A percentile compares a stretch with the other conserved stretches of the same genome.
These are phyloP conservation scores for Agapanthus africanus DNA, from an alignment of 106 monocot genomes.

Conservation along the genomic window DNA sequence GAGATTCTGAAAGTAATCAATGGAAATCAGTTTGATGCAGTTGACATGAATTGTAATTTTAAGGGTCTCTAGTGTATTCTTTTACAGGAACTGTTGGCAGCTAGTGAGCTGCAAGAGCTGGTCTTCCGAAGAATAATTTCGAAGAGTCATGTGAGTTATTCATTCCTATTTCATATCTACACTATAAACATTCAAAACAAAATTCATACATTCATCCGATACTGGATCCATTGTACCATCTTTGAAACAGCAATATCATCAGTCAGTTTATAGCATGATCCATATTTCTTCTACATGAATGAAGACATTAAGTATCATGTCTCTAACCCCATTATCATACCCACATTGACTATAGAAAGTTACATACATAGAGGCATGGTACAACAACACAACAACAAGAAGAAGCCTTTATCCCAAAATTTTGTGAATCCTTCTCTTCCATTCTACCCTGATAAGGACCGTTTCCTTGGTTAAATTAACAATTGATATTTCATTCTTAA, in stretches of 20 bases:
- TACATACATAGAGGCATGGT: too few species aligned
- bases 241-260: neutral
- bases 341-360: neutral
- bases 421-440: too few species aligned
- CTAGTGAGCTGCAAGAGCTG: slow-evolving; percentile 47
- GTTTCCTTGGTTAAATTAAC: too few species aligned
- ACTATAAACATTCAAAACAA: neutral
- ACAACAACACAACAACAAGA: too few species aligned
- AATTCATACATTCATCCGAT: neutral
- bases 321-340: neutral
- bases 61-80: neutral
- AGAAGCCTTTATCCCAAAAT: too few species aligned
- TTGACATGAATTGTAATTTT: neutral
- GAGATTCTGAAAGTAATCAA: neutral
- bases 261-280: neutral
- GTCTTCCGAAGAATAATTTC: slow-evolving; percentile 52
- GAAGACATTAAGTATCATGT: neutral
- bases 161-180: neutral
- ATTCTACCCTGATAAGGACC: too few species aligned
- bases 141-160: slow-evolving; percentile 41
- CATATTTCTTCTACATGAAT: neutral
- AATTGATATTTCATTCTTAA: too few species aligned
- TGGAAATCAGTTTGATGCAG: neutral
- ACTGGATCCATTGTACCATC: neutral
- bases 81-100: slow-evolving; percentile 54